These are phyloP conservation scores for Penicillium turbatum DNA, from an alignment of 495 filamentous ascomycete species.

Conservation along the genomic window DNA sequence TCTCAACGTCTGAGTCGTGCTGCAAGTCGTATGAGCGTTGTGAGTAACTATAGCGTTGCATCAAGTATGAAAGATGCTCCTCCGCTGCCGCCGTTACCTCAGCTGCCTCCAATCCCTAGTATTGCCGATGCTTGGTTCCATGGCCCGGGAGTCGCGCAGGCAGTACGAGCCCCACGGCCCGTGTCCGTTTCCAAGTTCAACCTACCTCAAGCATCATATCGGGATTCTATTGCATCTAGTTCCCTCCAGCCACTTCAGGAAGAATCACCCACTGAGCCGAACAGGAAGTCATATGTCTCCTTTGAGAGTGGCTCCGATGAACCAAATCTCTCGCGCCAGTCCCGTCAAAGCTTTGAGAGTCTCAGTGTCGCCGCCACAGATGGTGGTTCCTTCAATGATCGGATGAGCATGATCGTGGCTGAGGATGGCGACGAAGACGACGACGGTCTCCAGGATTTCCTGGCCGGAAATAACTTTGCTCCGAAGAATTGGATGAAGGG, in stretches of 20 bases:
- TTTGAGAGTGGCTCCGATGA: constrained; percentile 87
- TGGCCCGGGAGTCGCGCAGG: constrained; percentile 44
- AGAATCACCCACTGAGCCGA: constrained; percentile 82
- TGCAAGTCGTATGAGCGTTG: constrained; percentile 85
- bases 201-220: constrained; percentile 57
- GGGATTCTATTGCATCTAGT: constrained; percentile 83
- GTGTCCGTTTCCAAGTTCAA: constrained; percentile 60
- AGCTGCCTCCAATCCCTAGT: constrained; percentile 84
- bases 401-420: constrained; percentile 55
- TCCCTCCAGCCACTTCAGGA: constrained; percentile 87
- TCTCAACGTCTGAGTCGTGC: constrained; percentile 87
- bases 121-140: constrained; percentile 93
- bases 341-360: constrained; percentile 71
- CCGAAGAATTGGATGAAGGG: constrained; percentile 99
- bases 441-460: constrained; percentile 71
- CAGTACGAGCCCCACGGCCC: constrained; percentile 49
- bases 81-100: constrained; percentile 31
- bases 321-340: constrained; percentile 55
- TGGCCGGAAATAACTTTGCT: constrained; percentile 89
- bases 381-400: constrained; percentile 64
- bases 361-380: constrained; percentile 64
- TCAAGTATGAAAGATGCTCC: constrained; percentile 75
- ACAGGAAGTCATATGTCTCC: constrained; percentile 93
- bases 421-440: constrained; percentile 86
- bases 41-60: constrained; percentile 88